Evolutionary conservation across 2,329 filamentous ascomycete genomes (phyloP), one percentile per base, ranked within the genome.

Genomic region (Epichloe bromicola): DNA sequence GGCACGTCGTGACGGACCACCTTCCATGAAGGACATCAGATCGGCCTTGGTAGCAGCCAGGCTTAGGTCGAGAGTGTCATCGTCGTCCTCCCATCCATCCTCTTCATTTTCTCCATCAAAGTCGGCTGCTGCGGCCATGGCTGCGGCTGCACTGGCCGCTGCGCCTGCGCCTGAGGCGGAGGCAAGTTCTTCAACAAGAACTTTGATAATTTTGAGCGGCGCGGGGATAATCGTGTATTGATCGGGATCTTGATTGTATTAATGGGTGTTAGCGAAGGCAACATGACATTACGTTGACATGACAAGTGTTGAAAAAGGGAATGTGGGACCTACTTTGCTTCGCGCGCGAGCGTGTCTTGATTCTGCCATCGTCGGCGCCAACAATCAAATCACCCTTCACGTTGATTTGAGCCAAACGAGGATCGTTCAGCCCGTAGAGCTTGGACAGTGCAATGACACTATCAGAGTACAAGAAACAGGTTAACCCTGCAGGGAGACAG

Each of bases 331-430:
- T 75, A 88, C 84, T 91, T 64, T 85, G 79, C 68, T 86, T 89
- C 14, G 93, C 83, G 59, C 90, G 86, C 48, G 90, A 96, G 54
- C 93, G 82, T 19, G 93, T 98, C 82, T 95, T 89, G 67, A 98
- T 98, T 55, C 85, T 70, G 71, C 67, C 66, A 57, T 89, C 84
- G 55, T 84, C 86, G 52, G 82, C 78, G 48, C 82, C 80, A 50
- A 93, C 79, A 59, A 98, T 86, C 50, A 97, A 74, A 63, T 98
- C 91, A 51, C 93, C 93, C 71, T 91, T 94, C 58, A 96, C 91
- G 63, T 82, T 80, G 3, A 90, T 88, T 61, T 88, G 82, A 12
- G 79, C 73, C 34, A 98, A 68, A 34, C 91, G 84, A 10, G 82
- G 73, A 61, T 97, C 91, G 61, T 93, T 85, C 17, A 98, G 76